Base-by-base conservation (phyloP, 2,329 filamentous ascomycete genomes). In the Apiospora sp. region DNA sequence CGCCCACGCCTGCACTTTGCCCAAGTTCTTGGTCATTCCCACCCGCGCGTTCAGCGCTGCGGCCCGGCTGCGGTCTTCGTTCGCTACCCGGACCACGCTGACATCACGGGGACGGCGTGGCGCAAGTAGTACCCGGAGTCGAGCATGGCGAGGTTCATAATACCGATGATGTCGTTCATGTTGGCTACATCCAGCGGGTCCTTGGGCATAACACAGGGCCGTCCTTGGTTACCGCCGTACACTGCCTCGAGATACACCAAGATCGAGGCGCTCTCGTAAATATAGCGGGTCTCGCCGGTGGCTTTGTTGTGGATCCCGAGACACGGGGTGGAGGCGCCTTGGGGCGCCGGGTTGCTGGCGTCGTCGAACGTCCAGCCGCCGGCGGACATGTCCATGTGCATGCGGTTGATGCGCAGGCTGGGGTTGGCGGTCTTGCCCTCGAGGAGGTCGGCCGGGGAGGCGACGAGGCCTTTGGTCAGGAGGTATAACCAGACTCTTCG, bases 1-100 rank as follows among this genome's bases (percentile, higher is more conserved):
- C 16, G 73, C 72, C 75, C 75, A 75, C 0, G 51, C 24, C 49
- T 75, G 73, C n/a, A 77, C 64, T 70, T 75, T 76, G 27, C 51
- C 3, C 4, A 77, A 34, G 14, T 61, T 64, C 46, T 69, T 73
- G 24, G 69, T 34, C 71, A 75, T 73, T 30, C 27, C 43, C 2
- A 43, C 58, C n/a, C 74, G 70, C 16, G 70, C 75, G 24, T 77
- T 68, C 27, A 61, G 67, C 1, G 74, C 76, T 1, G 74, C 73
- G 22, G 67, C 61, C 1, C 27, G 73, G 37, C 73, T 75, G 3
- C 76, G 73, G 43, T 77, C 75, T 34, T 73, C 72, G 22, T 75
- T 71, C 44, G 71, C 30, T 41, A 68, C 10, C 71, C 73, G 3
- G 72, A 68, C 67, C 64, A 75, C 1, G 61, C 67, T 16, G 73